phyloP scores from a whole-genome alignment of 2,329 filamentous ascomycete species.

The Talaromyces islandicus region DNA sequence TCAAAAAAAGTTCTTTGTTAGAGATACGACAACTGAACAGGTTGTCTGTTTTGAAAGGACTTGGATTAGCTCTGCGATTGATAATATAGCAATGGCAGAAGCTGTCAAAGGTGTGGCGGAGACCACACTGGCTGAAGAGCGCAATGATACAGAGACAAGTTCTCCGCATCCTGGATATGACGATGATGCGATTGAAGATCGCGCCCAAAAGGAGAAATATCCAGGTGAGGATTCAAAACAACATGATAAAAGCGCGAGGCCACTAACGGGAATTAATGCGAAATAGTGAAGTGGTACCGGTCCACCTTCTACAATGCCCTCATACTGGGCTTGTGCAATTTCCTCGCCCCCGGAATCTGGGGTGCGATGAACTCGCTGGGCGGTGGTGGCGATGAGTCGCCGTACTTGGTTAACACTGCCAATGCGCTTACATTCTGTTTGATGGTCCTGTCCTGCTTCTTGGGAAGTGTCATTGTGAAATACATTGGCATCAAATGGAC shows the following conservation, averaged over 20 bases:
- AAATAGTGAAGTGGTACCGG: conserved; percentile 61
- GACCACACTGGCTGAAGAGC: not conserved
- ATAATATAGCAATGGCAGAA: not conserved
- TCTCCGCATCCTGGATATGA: not conserved
- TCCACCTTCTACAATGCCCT: conserved; percentile 68
- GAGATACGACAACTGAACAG: not conserved
- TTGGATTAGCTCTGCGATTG: not conserved
- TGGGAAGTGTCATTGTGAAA: conserved; percentile 58
- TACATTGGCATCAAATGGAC: conserved; percentile 66
- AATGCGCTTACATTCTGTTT: conserved; percentile 67
- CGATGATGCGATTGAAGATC: not conserved
- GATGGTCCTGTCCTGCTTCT: conserved; percentile 66
- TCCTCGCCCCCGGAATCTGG: conserved; percentile 67
- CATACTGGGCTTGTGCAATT: conserved; percentile 65
- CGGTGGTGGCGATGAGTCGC: conserved; percentile 60
- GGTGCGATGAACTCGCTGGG: conserved; percentile 67
- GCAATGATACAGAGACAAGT: not conserved
- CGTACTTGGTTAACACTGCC: conserved; percentile 62
- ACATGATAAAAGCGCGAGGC: not conserved
- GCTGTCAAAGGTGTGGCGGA: not conserved
- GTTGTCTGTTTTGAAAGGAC: not conserved
- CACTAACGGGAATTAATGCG: not conserved
- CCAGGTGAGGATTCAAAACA: conserved; percentile 10
- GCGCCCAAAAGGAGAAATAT: not conserved
- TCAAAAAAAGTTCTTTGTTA: not conserved